Percentiles rank a stretch among this genome's conserved stretches.
Evolutionary conservation across 345 rosid species (phyloP).

Genomic region (Hirschfeldia incana): DNA sequence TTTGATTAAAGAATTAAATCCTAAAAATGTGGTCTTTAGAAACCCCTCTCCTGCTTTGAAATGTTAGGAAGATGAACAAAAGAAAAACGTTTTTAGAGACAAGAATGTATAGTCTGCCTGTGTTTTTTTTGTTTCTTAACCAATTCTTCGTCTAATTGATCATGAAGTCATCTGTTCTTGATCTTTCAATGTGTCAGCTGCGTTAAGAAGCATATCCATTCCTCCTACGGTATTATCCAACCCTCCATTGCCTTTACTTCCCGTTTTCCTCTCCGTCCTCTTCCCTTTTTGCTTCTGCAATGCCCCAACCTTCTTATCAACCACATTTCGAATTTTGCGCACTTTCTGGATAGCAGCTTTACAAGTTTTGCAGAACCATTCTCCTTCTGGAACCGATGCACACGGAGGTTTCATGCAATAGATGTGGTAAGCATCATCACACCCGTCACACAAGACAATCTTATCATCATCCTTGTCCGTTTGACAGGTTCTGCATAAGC

Average conservation of each 20-base stretch:
- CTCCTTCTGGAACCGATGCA: conserved; percentile 55
- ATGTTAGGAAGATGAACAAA: neutral
- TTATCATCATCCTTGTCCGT: conserved; percentile 72
- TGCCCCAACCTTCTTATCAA: conserved; percentile 39
- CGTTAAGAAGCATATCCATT: conserved; percentile 80
- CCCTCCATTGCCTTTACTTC: conserved; percentile 33
- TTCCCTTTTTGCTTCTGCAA: conserved; percentile 30
- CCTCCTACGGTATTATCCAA: conserved; percentile 49
- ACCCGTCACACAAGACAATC: conserved; percentile 83
- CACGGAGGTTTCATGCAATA: conserved; percentile 82
- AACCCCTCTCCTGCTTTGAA: neutral
- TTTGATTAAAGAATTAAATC: neutral
- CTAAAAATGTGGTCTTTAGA: neutral
- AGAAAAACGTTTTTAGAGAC: neutral
- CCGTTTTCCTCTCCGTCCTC: conserved; percentile 17
- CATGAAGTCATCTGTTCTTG: conserved; percentile 49
- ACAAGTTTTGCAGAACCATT: conserved; percentile 85
- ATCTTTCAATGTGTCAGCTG: conserved; percentile 65
- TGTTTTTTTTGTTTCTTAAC: neutral
- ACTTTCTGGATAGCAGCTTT: conserved; percentile 55
- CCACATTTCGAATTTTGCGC: conserved; percentile 48
- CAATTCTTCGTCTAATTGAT: conserved; percentile 29
- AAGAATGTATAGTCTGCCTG: neutral
- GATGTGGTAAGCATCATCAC: conserved; percentile 91
- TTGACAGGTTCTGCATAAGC: conserved; percentile 77